Conservation (phyloP, 108 stramenopile genomes). For the Pseudonitzschia multiseries region DNA sequence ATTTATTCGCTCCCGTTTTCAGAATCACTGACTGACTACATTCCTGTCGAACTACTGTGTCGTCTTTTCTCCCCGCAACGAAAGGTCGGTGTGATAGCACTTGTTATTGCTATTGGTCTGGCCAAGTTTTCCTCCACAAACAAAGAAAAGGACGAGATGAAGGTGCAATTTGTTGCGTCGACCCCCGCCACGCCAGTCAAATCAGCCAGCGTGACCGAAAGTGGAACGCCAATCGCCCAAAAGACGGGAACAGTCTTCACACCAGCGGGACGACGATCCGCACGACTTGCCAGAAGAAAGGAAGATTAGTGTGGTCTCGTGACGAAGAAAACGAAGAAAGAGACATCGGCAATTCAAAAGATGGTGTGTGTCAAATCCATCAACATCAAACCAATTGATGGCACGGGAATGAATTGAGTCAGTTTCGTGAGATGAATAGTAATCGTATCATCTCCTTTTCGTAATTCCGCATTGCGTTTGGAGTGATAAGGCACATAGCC, state of each 20-base stretch:
- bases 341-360: constrained; percentile 4
- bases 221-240: constrained; percentile 23
- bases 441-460: not conserved
- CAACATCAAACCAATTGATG: not conserved
- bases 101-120: constrained; percentile 28
- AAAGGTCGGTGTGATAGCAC: constrained; percentile 33
- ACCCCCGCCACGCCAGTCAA: constrained; percentile 10
- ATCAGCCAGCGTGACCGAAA: not conserved
- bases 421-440: not conserved
- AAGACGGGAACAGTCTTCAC: constrained; percentile 52
- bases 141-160: not conserved
- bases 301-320: constrained; percentile 26
- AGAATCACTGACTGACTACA: not conserved
- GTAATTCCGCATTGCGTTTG: not conserved
- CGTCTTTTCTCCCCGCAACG: not conserved
- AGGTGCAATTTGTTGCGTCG: constrained; percentile 8
- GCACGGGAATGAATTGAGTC: not conserved
- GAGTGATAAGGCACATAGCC: not conserved
- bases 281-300: constrained; percentile 52
- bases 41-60: not conserved
- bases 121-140: constrained; percentile 14
- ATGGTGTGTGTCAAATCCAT: not conserved
- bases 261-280: constrained; percentile 59
- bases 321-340: not conserved
- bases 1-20: not conserved